Base-by-base conservation (phyloP, 164 flowering plant genomes). In the Magnolia kwangsiensis region DNA sequence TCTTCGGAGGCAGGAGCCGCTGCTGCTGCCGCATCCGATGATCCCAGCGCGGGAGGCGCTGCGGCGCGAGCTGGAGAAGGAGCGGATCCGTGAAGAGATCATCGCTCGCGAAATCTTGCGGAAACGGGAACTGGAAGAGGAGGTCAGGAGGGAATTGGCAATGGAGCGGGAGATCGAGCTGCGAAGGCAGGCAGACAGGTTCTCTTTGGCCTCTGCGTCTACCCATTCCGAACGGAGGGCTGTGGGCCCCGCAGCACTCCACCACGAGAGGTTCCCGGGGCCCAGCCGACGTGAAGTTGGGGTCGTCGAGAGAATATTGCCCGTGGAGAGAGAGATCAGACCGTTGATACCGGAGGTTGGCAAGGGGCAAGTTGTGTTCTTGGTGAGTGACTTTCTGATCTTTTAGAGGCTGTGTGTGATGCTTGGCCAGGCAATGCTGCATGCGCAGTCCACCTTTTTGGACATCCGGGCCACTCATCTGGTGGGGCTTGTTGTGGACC, bases 61-160 rank as follows among this genome's bases (percentile, higher is more conserved):
- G 20, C 74, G 76, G 7, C 37, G 83, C 67, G 81, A 82, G 78
- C 4, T 72, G 4, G 87, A 85, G 75, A 83, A 85, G 63, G 78
- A 76, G 73, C 63, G 75, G 65, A 83, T 83, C 4, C 78, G 86
- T 24, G 82, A 82, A 14, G 83, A 85, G 78, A 82, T 83, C 59
- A 55, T 82, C 7, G 85, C 81, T 1, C 69, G 61, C 29, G 86
- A 85, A 77, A 51, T 76, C 20, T 14, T 70, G 0, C 67, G 78
- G 9, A 78, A 77, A 77, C 76, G 80, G 8, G 76, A 71, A 45
- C 75, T 85, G 16, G 88, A 83, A 63, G 83, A 77, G 6, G 88
- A 85, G 65, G 86, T 83, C 23, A 75, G 86, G 69, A 77, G 82
- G 64, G 87, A 85, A 50, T 2, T 83, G 16, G 78, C 75, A 18